These are phyloP conservation scores for Cicer chorassanicum DNA, from an alignment of 306 rosid genomes.

Conservation along the genomic window DNA sequence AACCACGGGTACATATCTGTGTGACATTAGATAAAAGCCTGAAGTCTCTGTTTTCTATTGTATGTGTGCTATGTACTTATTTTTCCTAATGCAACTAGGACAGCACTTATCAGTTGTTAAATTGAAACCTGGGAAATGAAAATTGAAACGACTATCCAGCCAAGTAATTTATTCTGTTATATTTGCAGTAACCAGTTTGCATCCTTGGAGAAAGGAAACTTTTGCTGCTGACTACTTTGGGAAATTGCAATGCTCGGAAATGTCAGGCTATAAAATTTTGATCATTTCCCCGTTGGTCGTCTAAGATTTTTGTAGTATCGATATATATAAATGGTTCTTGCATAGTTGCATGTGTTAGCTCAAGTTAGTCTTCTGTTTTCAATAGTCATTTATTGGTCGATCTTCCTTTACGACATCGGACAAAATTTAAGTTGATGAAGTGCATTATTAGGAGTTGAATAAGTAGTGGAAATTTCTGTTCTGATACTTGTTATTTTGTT, in stretches of 20 bases:
- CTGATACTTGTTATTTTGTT: background rate
- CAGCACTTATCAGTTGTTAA: constrained; percentile 6
- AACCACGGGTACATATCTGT: background rate
- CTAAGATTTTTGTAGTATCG: background rate
- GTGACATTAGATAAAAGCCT: background rate
- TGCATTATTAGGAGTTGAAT: background rate
- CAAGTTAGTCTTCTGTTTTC: constrained; percentile 1
- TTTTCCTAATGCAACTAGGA: background rate
- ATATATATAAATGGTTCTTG: background rate
- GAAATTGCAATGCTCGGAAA: background rate
- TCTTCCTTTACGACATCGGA: background rate
- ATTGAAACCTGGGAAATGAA: background rate
- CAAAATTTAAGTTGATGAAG: background rate
- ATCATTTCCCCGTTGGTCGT: background rate
- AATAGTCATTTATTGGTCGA: background rate
- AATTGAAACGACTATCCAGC: background rate
- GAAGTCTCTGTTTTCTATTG: background rate
- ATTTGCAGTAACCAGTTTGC: constrained; percentile 19
- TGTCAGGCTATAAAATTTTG: background rate
- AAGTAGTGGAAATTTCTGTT: background rate
- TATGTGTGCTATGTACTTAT: background rate
- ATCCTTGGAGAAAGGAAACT: constrained; percentile 1
- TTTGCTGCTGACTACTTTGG: constrained; percentile 30
- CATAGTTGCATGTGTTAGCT: background rate
- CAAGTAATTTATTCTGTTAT: background rate